A percentile compares a stretch with the other conserved stretches of the same genome.
Conservation (phyloP, 345 rosid species). For the Hirschfeldia incana region DNA sequence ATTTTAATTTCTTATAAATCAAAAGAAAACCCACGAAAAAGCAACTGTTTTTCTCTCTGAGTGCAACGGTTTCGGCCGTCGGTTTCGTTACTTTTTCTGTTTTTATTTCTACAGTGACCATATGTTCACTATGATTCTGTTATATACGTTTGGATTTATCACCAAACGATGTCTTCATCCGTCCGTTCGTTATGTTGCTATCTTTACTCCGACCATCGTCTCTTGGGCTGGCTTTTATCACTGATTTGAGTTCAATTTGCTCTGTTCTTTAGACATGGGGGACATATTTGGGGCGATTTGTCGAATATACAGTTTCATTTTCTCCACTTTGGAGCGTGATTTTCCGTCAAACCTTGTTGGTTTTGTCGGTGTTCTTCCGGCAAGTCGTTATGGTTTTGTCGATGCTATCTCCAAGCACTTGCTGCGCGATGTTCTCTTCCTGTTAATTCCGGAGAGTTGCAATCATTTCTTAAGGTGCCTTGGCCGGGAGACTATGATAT, state of each 20-base stretch:
- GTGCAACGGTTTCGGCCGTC: too few relatives aligned
- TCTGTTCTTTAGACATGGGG: too few relatives aligned
- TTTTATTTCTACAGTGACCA: not conserved
- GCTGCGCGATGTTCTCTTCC: not conserved
- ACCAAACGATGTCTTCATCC: not conserved
- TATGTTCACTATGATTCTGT: not conserved
- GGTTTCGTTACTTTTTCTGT: too few relatives aligned
- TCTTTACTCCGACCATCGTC: not conserved
- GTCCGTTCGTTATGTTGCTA: not conserved
- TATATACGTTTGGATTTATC: not conserved
- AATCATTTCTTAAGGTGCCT: not conserved
- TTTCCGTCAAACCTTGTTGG: not conserved
- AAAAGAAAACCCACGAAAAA: too few relatives aligned
- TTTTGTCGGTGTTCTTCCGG: not conserved
- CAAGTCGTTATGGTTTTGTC: not conserved
- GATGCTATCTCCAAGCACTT: not conserved
- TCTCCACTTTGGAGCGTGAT: not conserved
- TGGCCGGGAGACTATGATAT: not conserved
- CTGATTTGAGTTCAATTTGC: not conserved
- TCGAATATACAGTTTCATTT: not conserved
- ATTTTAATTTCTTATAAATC: too few relatives aligned
- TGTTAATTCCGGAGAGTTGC: not conserved
- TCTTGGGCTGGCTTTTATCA: not conserved
- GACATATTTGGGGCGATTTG: not conserved
- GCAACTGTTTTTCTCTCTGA: too few relatives aligned